Evolutionary conservation across 1,139 yeast species (phyloP).

Genomic region (Geotrichum europaeum): DNA sequence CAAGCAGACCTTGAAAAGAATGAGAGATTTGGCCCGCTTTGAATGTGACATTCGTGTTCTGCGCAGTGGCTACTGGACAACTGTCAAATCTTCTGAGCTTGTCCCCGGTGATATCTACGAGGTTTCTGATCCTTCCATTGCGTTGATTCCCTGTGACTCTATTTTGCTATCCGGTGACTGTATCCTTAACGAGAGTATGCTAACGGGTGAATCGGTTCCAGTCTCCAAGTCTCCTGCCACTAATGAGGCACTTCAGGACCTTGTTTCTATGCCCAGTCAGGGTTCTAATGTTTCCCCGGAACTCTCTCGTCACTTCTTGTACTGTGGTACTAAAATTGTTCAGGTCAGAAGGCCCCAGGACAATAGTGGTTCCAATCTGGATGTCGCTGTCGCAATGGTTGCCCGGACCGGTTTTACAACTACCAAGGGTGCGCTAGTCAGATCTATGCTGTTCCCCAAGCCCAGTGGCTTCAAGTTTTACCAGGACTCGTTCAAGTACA

Average conservation of each 20-base stretch:
- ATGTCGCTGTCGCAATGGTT: slow-evolving; percentile 81
- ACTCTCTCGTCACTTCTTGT: slow-evolving; percentile 69
- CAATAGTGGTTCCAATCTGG: slow-evolving; percentile 31
- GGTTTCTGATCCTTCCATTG: slow-evolving; percentile 75
- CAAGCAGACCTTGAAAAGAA: slow-evolving; percentile 61
- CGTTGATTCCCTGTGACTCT: slow-evolving; percentile 81
- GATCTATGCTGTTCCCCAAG: slow-evolving; percentile 95
- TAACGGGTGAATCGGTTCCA: slow-evolving; percentile 97
- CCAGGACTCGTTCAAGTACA: slow-evolving; percentile 88
- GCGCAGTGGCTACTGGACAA: slow-evolving; percentile 92
- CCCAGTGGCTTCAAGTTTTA: slow-evolving; percentile 92
- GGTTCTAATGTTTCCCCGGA: slow-evolving; percentile 54
- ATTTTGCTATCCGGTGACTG: slow-evolving; percentile 84
- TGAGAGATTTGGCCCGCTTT: slow-evolving; percentile 67
- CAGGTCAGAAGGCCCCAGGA: slow-evolving; percentile 59
- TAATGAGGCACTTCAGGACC: slow-evolving; percentile 50
- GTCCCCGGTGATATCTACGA: slow-evolving; percentile 97
- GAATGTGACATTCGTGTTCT: slow-evolving; percentile 81
- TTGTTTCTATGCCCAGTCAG: slow-evolving; percentile 33
- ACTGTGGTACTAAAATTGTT: slow-evolving; percentile 82
- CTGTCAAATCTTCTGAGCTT: slow-evolving; percentile 66
- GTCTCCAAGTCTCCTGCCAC: slow-evolving; percentile 72
- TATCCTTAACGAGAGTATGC: slow-evolving; percentile 89
- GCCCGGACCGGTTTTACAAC: slow-evolving; percentile 90
- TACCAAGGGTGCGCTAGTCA: slow-evolving; percentile 88